Percentiles rank a stretch among this genome's conserved stretches.
Conservation (phyloP, 176 grass and related monocot species). For the Alloteropsis semialata region DNA sequence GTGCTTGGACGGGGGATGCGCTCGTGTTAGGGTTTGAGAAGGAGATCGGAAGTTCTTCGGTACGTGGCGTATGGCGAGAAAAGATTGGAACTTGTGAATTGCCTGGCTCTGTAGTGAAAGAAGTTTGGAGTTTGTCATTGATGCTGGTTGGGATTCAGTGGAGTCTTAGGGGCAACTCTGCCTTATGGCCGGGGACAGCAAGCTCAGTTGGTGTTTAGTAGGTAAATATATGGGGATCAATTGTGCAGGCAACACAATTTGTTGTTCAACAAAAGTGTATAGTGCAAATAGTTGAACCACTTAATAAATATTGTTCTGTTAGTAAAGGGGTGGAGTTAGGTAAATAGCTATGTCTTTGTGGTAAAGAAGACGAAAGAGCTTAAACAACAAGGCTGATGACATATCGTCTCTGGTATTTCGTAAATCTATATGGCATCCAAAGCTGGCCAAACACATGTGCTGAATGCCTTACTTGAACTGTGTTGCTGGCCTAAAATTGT, state of each 20-base stretch:
- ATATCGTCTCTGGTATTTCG: background rate
- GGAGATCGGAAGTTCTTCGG: background rate
- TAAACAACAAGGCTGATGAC: background rate
- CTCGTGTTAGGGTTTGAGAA: slow-evolving; percentile 23
- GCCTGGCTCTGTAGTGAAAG: background rate
- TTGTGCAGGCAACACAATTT: background rate
- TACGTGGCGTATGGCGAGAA: background rate
- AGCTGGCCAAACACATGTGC: background rate
- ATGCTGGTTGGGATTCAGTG: background rate
- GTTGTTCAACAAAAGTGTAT: background rate
- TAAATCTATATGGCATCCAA: background rate
- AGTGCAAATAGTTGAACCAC: background rate
- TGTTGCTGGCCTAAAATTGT: background rate
- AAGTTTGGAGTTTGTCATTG: background rate
- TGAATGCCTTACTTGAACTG: background rate
- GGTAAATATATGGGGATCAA: background rate
- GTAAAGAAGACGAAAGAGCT: background rate
- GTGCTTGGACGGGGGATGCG: background rate
- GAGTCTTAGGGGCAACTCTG: background rate
- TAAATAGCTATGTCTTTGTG: background rate
- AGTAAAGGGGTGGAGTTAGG: background rate
- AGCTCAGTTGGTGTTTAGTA: background rate
- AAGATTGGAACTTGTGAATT: background rate
- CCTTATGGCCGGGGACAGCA: background rate
- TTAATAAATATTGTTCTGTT: background rate